Conservation (phyloP, 2,329 filamentous ascomycete genomes). For the Colletotrichum gigasporum region DNA sequence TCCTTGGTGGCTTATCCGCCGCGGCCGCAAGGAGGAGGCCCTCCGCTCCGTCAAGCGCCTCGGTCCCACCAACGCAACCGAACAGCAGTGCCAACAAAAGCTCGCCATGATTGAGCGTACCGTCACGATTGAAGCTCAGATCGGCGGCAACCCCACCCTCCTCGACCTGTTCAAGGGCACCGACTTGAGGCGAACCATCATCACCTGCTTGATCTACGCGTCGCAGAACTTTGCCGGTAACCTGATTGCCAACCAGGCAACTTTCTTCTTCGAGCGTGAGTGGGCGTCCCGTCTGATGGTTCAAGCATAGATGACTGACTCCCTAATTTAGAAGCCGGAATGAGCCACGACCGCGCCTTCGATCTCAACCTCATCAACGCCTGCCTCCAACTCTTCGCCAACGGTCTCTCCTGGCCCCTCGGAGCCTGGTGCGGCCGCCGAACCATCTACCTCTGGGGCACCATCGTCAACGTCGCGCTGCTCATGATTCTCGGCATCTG, state of each 20-base stretch:
- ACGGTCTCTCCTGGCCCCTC: slow-evolving; percentile 44
- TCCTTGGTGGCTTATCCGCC: slow-evolving; percentile 64
- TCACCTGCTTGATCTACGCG: slow-evolving; percentile 66
- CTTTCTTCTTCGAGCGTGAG: slow-evolving; percentile 64
- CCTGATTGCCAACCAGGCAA: slow-evolving; percentile 69
- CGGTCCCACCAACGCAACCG: slow-evolving; percentile 38
- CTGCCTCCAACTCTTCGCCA: slow-evolving; percentile 44
- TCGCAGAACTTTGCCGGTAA: slow-evolving; percentile 70
- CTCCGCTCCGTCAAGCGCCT: slow-evolving; percentile 57
- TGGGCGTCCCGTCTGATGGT: slow-evolving; percentile 35
- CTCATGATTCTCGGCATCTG: slow-evolving; percentile 47
- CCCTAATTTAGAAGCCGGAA: slow-evolving; percentile 34
- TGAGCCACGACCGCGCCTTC: slow-evolving; percentile 34
- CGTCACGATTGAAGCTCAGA: slow-evolving; percentile 59
- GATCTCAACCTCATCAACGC: slow-evolving; percentile 40
- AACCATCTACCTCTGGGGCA: slow-evolving; percentile 50
- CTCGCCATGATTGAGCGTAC: slow-evolving; percentile 67
- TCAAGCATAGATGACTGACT: not conserved
- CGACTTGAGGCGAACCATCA: slow-evolving; percentile 62
- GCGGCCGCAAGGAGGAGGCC: slow-evolving; percentile 53
- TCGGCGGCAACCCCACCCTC: slow-evolving; percentile 53
- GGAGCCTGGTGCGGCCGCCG: slow-evolving; percentile 49
- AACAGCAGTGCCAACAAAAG: slow-evolving; percentile 50
- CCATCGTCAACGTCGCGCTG: slow-evolving; percentile 42
- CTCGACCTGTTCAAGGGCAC: slow-evolving; percentile 64